Conservation (phyloP, 306 rosid species). For the Vigna hirtella region DNA sequence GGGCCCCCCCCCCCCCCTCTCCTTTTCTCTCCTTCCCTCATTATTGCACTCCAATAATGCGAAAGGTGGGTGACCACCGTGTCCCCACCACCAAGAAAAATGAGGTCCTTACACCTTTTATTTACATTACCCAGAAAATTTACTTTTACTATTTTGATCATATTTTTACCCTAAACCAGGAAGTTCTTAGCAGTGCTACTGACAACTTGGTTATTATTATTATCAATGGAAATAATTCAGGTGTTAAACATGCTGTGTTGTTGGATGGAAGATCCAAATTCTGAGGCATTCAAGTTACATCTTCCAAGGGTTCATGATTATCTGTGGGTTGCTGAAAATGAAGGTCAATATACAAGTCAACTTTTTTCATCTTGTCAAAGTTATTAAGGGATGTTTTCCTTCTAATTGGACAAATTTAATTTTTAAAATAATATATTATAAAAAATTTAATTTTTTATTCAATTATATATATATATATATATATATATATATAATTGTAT, state of each 20-base stretch:
- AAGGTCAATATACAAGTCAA: conserved; percentile 52
- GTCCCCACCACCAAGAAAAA: too few relatives aligned
- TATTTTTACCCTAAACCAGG: conserved; percentile 1
- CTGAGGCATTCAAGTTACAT: conserved; percentile 87
- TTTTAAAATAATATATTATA: too few relatives aligned
- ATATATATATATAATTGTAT: too few relatives aligned
- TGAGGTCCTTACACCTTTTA: not conserved
- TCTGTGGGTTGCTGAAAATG: conserved; percentile 93
- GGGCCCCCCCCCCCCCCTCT: too few relatives aligned
- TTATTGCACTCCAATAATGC: too few relatives aligned
- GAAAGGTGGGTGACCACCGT: too few relatives aligned
- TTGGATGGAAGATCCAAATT: conserved; percentile 88
- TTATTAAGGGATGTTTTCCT: conserved; percentile 31
- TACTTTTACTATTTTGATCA: conserved; percentile 7
- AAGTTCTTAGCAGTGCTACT: conserved; percentile 26
- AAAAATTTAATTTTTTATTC: too few relatives aligned
- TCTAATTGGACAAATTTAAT: conserved; percentile 16
- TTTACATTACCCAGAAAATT: conserved; percentile 36
- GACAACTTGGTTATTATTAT: conserved; percentile 33
- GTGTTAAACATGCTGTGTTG: conserved; percentile 86
- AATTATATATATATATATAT: too few relatives aligned
- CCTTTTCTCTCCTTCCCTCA: too few relatives aligned
- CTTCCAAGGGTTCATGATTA: conserved; percentile 84
- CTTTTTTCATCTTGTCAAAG: not conserved
- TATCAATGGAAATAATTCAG: conserved; percentile 51